Evolutionary conservation across 208 protist species (phyloP).

Genomic region (Trypanosoma theileri): DNA sequence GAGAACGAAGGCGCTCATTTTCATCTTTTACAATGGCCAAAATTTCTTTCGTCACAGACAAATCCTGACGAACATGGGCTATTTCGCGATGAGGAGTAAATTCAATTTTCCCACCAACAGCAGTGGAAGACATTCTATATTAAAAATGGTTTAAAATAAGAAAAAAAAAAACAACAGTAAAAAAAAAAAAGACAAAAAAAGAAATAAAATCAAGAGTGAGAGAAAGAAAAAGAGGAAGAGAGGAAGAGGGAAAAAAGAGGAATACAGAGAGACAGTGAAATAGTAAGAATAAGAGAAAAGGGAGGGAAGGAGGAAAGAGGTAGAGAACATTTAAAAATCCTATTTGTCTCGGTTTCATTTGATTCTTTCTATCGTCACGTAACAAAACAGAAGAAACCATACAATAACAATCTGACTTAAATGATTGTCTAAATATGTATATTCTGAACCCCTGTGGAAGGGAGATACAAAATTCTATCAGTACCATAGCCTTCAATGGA

Average conservation of each 20-base stretch:
- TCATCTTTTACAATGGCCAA: slow-evolving; percentile 12
- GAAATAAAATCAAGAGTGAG: neutral
- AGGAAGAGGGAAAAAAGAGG: neutral
- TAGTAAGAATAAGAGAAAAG: neutral
- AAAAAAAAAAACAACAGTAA: slow-evolving; percentile 15
- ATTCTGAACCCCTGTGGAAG: slow-evolving; percentile 36
- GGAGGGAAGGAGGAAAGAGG: neutral
- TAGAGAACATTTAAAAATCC: neutral
- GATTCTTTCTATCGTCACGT: neutral
- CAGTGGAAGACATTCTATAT: slow-evolving; percentile 3
- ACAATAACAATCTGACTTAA: too few relatives aligned
- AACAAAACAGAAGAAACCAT: too few relatives aligned
- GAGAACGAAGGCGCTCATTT: slow-evolving; percentile 10
- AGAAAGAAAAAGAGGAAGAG: neutral
- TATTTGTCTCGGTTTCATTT: neutral
- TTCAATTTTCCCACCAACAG: slow-evolving; percentile 1
- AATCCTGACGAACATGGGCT: slow-evolving; percentile 25
- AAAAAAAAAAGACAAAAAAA: slow-evolving; percentile 7
- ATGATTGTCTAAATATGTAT: slow-evolving; percentile 14
- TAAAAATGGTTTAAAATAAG: neutral
- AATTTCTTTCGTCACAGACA: slow-evolving; percentile 18
- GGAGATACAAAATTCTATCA: slow-evolving; percentile 60
- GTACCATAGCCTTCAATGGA: slow-evolving; percentile 80
- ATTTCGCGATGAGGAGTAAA: slow-evolving; percentile 19
- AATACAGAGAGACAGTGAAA: slow-evolving; percentile 3